Base-by-base conservation (phyloP, 1,139 yeast genomes). In the Geotrichum bryndzae region DNA sequence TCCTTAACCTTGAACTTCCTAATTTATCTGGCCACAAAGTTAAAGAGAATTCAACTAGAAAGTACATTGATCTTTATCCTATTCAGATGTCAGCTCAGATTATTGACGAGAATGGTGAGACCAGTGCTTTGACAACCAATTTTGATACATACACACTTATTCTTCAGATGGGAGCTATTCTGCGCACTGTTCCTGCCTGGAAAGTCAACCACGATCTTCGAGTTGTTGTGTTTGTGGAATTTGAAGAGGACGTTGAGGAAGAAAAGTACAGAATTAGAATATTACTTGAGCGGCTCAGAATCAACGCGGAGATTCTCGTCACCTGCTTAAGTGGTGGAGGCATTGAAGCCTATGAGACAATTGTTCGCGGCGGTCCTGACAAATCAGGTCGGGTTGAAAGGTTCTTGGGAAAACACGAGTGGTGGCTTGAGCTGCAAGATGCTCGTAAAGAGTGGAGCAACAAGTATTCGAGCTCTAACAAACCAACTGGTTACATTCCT, bases 71-170 rank as follows among this genome's bases (percentile, higher is more conserved):
- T 72, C 76, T 94, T 54, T 94, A 94, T 73, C 99, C 99, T 0
- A 91, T 94, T 68, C 99, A 94, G 70, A 94, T 94, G 97, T 86
- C 96, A 5, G 94, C 96, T 0, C 84, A 86, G 59, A 83, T 88
- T 62, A 80, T 82, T 58, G 83, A 85, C 61, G 83, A 81, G 50
- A 81, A 83, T 62, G 94, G 94, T 8, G 79, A 77, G 29, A 83
- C 84, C 62, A 83, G 88, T 18, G 86, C 90, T 0, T 73, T 87
- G 64, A 87, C 96, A 0, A 90, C 96, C 0, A 94, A 94, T 70
- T 90, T 94, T 71, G 99, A 94, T 72, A 94, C 99, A 0, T 94
- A 91, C 70, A 92, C 98, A 0, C 80, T 94, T 70, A 94, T 94
- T 67, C 77, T 94, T 63, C 99, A 94, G 70, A 78, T 94, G 65